Base-by-base conservation (phyloP, 768 basidiomycete species). In the Podaxis mareebaensis region DNA sequence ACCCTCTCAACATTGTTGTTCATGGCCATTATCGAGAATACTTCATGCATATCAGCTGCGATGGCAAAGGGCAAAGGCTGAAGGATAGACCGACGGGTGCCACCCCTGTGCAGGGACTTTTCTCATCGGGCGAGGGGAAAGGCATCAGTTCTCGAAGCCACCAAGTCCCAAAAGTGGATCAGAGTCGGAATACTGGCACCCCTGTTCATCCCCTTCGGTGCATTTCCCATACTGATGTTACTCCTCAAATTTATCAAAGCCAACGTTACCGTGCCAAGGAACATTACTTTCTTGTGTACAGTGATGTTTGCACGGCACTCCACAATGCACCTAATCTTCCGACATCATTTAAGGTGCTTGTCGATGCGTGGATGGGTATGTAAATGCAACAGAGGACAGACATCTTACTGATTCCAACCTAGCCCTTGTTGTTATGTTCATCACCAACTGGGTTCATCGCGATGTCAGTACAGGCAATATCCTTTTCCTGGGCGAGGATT, bases 381-480 rank as follows among this genome's bases (percentile, higher is more conserved):
- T 17, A 33, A 33, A 33, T 33, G 33, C 33, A 33, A 33, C 8
- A 10, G 33, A 33, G 1, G 33, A 33, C 33, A 2, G 33, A 10
- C 42, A 1, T 44, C n/a, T n/a, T n/a, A 44, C 15, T 44, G 13
- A n/a, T 17, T 44, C 13, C 33, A 10, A 33, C 2, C 7, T 33
- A 62, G 61, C 61, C 4, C 39, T 62, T 3, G 10, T 38, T 17
- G 17, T 55, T 39, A 4, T 63, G 22, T 63, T 38, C 53, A 38
- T 52, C 38, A 54, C 61, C 10, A 55, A 55, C 17, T 62, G 61
- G 54, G 54, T 63, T 6, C 53, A 55, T 56, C 36, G 61, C 5
- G 61, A 63, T 24, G 36, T 63, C 24, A 63, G 61, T 26, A 17
- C 38, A 15, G 61, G 61, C 7, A 63, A 63, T 46, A 46, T 63